Percentiles rank a stretch among this genome's conserved stretches.
Evolutionary conservation across 225 moss, liverwort and hornwort species (phyloP).

Genomic region (Physcomitrellopsis africana): DNA sequence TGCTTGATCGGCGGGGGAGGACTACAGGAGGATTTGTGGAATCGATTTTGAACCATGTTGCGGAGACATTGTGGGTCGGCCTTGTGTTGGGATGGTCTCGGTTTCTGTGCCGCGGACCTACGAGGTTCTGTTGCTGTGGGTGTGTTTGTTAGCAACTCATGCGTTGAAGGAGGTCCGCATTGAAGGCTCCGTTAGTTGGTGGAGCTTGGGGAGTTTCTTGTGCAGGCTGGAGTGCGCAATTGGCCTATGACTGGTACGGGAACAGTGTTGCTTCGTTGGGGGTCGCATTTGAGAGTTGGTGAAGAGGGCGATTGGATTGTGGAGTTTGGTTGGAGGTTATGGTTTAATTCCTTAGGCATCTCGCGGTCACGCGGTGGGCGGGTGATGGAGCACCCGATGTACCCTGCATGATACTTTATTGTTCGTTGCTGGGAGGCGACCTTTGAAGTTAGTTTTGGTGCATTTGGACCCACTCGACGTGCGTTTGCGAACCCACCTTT

Average conservation of each 20-base stretch:
- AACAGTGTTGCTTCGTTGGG: constrained; percentile 26
- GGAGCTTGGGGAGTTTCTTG: constrained; percentile 1
- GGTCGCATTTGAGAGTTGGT: constrained; percentile 27
- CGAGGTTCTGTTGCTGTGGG: constrained; percentile 11
- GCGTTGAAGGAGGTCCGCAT: constrained; percentile 8
- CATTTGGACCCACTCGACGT: constrained; percentile 31
- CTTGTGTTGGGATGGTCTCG: constrained; percentile 26
- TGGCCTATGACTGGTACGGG: constrained; percentile 36
- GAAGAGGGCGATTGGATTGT: constrained; percentile 36
- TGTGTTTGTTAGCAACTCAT: constrained; percentile 28
- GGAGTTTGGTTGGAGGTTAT: constrained; percentile 43
- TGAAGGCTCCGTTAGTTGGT: constrained; percentile 27
- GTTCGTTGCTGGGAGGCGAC: constrained; percentile 23
- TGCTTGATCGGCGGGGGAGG: constrained; percentile 41
- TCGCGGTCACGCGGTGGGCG: constrained; percentile 21
- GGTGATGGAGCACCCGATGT: constrained; percentile 37
- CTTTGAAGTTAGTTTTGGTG: constrained; percentile 33
- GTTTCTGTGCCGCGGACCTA: constrained; percentile 44
- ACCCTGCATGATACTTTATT: constrained; percentile 34
- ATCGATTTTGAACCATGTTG: constrained; percentile 35
- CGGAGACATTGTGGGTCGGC: constrained; percentile 39
- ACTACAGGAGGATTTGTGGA: constrained; percentile 30
- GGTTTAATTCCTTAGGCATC: constrained; percentile 27
- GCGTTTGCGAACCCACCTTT: constrained; percentile 37
- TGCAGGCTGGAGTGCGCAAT: constrained; percentile 31